Evolutionary conservation across 2,329 filamentous ascomycete species (phyloP).

Genomic region (Microsporum canis): DNA sequence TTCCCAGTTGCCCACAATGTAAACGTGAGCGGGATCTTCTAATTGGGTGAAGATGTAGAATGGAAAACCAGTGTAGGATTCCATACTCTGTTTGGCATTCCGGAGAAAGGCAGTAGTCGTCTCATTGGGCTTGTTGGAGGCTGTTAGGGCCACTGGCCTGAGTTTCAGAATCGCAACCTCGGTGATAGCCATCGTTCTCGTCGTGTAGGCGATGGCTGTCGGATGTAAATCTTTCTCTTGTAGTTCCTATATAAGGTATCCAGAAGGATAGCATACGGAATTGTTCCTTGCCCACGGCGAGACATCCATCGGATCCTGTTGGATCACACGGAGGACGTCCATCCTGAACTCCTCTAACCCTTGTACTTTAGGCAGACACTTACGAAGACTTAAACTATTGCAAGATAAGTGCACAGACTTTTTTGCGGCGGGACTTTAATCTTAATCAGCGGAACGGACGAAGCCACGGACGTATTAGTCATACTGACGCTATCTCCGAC

Average conservation of each 20-base stretch:
- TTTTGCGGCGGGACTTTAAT: background rate
- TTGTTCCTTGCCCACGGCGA: background rate
- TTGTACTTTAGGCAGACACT: background rate
- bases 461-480: background rate
- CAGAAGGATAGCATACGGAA: background rate
- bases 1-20: constrained; percentile 39
- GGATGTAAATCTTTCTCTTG: background rate
- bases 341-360: background rate
- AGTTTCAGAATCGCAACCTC: constrained; percentile 37
- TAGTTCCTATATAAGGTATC: background rate
- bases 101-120: constrained; percentile 24
- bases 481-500: background rate
- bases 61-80: constrained; percentile 25
- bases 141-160: constrained; percentile 15
- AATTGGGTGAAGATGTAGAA: constrained; percentile 34
- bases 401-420: background rate
- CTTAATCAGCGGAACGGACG: background rate
- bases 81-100: constrained; percentile 29
- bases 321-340: background rate
- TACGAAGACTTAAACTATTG: background rate
- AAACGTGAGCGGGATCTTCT: constrained; percentile 35
- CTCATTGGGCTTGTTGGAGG: constrained; percentile 6
- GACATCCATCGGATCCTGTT: background rate
- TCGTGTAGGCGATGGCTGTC: background rate
- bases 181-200: constrained; percentile 29